A percentile compares a stretch with the other conserved stretches of the same genome.
These are phyloP conservation scores for Filobasidium wieringae DNA, from an alignment of 768 basidiomycete genomes.

Conservation along the genomic window DNA sequence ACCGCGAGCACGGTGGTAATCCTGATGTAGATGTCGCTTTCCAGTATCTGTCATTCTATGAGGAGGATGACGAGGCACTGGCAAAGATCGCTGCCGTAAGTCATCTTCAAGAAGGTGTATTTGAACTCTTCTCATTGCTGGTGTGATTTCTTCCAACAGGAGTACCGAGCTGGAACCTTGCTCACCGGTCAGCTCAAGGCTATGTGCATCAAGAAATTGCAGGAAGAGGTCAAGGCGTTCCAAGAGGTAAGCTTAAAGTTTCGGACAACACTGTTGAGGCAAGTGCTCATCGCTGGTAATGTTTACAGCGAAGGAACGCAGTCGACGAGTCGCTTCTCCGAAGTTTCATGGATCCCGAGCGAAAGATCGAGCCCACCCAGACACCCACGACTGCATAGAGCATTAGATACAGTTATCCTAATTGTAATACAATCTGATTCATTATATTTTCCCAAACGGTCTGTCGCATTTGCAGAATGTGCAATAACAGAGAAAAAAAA, in stretches of 20 bases:
- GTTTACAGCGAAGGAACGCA: conserved; percentile 56
- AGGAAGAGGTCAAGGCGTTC: conserved; percentile 71
- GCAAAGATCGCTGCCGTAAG: conserved; percentile 61
- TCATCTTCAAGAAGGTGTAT: not conserved
- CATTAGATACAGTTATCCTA: not conserved
- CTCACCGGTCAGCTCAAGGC: conserved; percentile 87
- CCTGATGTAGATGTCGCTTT: conserved; percentile 91
- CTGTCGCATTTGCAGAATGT: too few species aligned
- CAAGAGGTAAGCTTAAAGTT: conserved; percentile 51
- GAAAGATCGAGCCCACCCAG: conserved; percentile 52
- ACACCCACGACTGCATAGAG: not conserved
- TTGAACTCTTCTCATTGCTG: not conserved
- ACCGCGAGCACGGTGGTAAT: conserved; percentile 73
- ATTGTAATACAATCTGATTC: not conserved
- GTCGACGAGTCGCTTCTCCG: conserved; percentile 66
- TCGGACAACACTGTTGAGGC: conserved; percentile 8
- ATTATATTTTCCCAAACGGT: not conserved
- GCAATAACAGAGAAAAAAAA: too few species aligned
- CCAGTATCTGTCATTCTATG: conserved; percentile 88
- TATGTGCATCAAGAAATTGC: conserved; percentile 68
- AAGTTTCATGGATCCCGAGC: conserved; percentile 65
- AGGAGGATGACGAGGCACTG: conserved; percentile 88
- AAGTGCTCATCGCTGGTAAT: not conserved
- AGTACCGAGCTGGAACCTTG: conserved; percentile 76
- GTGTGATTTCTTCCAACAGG: conserved; percentile 44